Percentiles rank a stretch among this genome's conserved stretches.
Evolutionary conservation across 225 moss, liverwort and hornwort genomes (phyloP).

Genomic region (Marchantia paleacea): DNA sequence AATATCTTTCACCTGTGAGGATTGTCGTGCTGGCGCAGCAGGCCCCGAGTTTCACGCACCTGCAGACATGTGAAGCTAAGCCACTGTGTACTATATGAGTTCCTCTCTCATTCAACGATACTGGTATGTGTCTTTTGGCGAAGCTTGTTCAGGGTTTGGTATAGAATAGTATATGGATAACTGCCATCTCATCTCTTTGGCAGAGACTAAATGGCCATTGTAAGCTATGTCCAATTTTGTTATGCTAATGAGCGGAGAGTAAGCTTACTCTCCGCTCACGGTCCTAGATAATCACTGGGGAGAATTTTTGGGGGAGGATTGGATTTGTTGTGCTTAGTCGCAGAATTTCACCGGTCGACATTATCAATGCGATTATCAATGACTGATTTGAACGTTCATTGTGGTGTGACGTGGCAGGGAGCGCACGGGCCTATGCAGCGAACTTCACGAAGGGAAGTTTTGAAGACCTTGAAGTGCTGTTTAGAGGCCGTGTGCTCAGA

Average conservation of each 20-base stretch:
- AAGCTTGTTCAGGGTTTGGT: no score
- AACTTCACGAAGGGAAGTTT: background rate
- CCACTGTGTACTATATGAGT: slow-evolving; percentile 16
- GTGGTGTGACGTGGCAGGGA: background rate
- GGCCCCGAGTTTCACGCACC: slow-evolving; percentile 16
- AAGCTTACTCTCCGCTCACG: no score
- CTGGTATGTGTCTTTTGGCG: background rate
- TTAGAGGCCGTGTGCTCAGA: slow-evolving; percentile 1
- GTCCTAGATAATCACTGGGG: no score
- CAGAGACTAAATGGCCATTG: background rate
- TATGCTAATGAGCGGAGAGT: no score
- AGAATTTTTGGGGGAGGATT: no score
- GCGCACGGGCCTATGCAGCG: background rate
- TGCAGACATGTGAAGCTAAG: slow-evolving; percentile 4
- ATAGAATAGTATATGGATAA: no score
- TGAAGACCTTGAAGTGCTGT: slow-evolving; percentile 7
- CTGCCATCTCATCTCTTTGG: background rate
- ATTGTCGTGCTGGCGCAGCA: slow-evolving; percentile 4
- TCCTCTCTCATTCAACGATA: background rate
- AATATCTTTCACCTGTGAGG: slow-evolving; percentile 10
- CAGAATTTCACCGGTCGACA: no score
- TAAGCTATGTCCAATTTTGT: background rate
- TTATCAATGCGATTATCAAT: no score
- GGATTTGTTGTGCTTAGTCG: no score
- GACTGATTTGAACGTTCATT: no score